Evolutionary conservation across 2,329 filamentous ascomycete species (phyloP).

Genomic region (Penicillium sp.): DNA sequence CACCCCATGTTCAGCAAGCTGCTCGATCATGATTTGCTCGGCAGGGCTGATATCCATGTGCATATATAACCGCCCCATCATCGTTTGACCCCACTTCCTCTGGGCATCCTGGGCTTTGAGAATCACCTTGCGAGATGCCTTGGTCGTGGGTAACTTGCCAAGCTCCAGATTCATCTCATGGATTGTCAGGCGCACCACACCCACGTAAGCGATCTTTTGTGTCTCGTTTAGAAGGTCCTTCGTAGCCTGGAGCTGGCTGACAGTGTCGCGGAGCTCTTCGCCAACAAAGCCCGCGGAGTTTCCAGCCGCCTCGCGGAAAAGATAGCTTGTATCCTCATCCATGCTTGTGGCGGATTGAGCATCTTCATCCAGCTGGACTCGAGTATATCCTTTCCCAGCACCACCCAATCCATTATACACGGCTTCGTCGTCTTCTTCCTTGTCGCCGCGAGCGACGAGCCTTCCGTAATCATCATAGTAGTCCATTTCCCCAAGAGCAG

Average conservation of each 20-base stretch:
- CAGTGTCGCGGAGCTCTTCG: slow-evolving; percentile 82
- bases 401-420: slow-evolving; percentile 81
- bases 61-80: slow-evolving; percentile 91
- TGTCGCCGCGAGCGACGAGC: slow-evolving; percentile 80
- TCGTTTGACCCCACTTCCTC: slow-evolving; percentile 97
- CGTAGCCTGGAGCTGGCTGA: slow-evolving; percentile 92
- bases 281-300: slow-evolving; percentile 70
- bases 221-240: slow-evolving; percentile 95
- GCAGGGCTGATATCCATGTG: slow-evolving; percentile 93
- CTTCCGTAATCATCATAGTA: slow-evolving; percentile 94
- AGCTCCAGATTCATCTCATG: slow-evolving; percentile 75
- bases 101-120: slow-evolving; percentile 74
- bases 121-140: slow-evolving; percentile 73
- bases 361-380: slow-evolving; percentile 94
- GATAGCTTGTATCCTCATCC: slow-evolving; percentile 95
- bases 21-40: slow-evolving; percentile 99
- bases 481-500: slow-evolving; percentile 87
- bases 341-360: slow-evolving; percentile 91
- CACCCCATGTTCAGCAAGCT: slow-evolving; percentile 90
- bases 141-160: slow-evolving; percentile 65
- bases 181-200: slow-evolving; percentile 81
- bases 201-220: slow-evolving; percentile 94
- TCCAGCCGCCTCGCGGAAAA: slow-evolving; percentile 77
- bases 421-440: slow-evolving; percentile 71
- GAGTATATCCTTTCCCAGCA: slow-evolving; percentile 92